Evolutionary conservation across 768 basidiomycete genomes (phyloP), one percentile per base, ranked within the genome.

Genomic region (Termitomyces sp.): DNA sequence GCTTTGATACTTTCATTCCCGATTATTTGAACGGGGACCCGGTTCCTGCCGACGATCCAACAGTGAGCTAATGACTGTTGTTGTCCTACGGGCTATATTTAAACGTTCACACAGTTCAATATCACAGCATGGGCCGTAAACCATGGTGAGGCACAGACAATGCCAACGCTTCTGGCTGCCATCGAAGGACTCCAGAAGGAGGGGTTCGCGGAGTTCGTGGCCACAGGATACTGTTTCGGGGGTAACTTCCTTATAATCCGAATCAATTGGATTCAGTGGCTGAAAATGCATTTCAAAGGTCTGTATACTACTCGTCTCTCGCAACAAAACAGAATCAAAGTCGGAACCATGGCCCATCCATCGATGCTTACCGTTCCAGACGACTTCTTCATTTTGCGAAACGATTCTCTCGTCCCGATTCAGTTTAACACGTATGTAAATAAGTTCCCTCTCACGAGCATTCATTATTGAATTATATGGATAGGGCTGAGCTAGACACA

Each of bases 181-280:
- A 66, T 75, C 39, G 64, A 54, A 9, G 69, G 65, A 1, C 70
- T 80, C 53, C 73, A 73, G 55, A 67, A 63, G 6, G 47, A 72
- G 33, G 78, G 77, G 12, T 67, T 77, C 36, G 69, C 62, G 20
- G 62, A 69, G 47, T 70, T 77, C 39, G 73, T 66, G 0, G 67
- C 72, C 4, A 70, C 73, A 1, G 74, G 75, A 4, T 76, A 73
- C 66, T 77, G 75, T 59, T 71, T 74, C 42, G 70, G 72, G 7
- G 70, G 69, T 63, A 45, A 59, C 46, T 27, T 41, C 37, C 6
- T 7, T 37, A 12, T 12, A 2, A 12, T 42, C 20, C 15, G 12
- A 16, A 27, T n/a, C 34, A 30, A 0, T 30, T 6, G 8, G 2
- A n/a, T 50, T 18, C 0, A 33, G 37, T 30, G 15, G 15, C 22